Percentiles rank a stretch among this genome's conserved stretches.
Evolutionary conservation across 495 filamentous ascomycete species (phyloP).

Genomic region (Penicillium odoratum): DNA sequence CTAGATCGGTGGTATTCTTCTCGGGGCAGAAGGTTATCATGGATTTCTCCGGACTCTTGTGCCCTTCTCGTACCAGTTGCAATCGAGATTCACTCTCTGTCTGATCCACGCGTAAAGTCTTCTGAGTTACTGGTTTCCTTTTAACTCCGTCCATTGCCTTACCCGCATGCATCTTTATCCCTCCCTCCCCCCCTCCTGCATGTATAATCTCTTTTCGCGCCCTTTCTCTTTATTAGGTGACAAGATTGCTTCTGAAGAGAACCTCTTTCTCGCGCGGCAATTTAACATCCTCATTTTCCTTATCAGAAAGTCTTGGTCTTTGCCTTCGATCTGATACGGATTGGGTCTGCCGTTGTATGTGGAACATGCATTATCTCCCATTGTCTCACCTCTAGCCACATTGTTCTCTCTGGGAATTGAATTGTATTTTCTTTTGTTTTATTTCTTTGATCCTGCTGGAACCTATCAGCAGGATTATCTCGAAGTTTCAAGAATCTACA

Average conservation of each 20-base stretch:
- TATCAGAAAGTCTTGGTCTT: not conserved
- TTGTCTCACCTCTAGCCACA: constrained; percentile 35
- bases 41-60: constrained; percentile 27
- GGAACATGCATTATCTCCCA: constrained; percentile 39
- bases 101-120: constrained; percentile 27
- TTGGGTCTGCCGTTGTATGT: constrained; percentile 16
- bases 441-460: constrained; percentile 4
- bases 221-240: constrained; percentile 14
- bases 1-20: constrained; percentile 16
- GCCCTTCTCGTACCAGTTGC: constrained; percentile 31
- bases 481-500: not conserved
- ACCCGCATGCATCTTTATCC: constrained; percentile 31
- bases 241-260: constrained; percentile 6
- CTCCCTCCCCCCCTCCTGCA: constrained; percentile 24
- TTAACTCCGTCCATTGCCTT: constrained; percentile 39
- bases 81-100: constrained; percentile 30
- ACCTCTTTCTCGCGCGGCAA: constrained; percentile 2
- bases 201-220: constrained; percentile 25
- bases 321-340: constrained; percentile 17
- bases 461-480: constrained; percentile 11
- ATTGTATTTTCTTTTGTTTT: constrained; percentile 12
- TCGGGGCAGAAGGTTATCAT: constrained; percentile 30
- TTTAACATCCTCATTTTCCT: not conserved
- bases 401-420: constrained; percentile 17
- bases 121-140: constrained; percentile 28